phyloP scores from a whole-genome alignment of 305 asterid species.

The Plantago coronopus region DNA sequence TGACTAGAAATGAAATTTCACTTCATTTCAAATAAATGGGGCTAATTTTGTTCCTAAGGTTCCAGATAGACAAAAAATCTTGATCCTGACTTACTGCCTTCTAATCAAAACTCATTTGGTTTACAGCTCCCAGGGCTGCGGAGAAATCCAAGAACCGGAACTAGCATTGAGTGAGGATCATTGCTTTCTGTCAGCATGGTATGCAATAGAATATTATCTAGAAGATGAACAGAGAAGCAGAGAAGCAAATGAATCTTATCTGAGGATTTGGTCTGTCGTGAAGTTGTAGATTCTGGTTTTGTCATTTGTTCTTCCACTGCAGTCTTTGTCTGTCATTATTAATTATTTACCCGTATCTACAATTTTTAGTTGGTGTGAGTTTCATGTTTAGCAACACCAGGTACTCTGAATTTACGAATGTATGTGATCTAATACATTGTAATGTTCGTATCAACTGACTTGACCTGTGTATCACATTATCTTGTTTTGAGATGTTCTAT shows the following conservation, averaged over 20 bases:
- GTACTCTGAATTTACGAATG: conserved; percentile 25
- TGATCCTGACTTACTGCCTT: too few relatives aligned
- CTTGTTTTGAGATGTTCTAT: conserved; percentile 4
- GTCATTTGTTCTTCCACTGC: conserved; percentile 20
- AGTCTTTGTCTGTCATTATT: conserved; percentile 16
- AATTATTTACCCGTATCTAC: conserved; percentile 19
- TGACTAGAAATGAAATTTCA: too few relatives aligned
- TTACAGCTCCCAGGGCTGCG: conserved; percentile 60
- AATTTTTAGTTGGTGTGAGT: conserved; percentile 33
- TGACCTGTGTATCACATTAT: background rate
- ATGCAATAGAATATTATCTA: conserved; percentile 12
- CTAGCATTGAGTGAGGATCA: conserved; percentile 29
- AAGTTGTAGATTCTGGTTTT: conserved; percentile 22
- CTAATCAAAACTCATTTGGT: background rate
- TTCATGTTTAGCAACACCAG: conserved; percentile 19
- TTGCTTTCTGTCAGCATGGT: conserved; percentile 25
- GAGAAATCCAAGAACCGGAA: conserved; percentile 62
- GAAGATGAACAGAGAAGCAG: conserved; percentile 12
- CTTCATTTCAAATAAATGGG: too few relatives aligned
- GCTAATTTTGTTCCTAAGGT: too few relatives aligned
- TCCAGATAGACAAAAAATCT: too few relatives aligned
- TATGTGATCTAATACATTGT: conserved; percentile 26
- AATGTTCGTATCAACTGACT: conserved; percentile 3
- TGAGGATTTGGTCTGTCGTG: background rate
- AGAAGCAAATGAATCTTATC: background rate